phyloP scores from a whole-genome alignment of 108 stramenopile species.

The Discostella stelligeroides region DNA sequence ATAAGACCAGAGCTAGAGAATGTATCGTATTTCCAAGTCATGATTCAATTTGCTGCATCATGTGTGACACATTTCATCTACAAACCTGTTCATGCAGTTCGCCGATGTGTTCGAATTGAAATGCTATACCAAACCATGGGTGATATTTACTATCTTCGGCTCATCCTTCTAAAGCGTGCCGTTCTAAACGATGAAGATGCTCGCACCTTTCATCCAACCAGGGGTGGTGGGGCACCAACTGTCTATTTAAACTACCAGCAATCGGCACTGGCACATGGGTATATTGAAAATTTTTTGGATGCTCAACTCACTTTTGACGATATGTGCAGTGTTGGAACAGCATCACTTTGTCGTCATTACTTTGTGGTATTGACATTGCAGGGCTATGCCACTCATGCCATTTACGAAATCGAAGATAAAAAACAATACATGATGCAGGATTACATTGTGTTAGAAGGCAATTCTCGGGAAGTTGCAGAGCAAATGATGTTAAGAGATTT shows the following conservation, averaged over 20 bases:
- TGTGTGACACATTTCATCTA: no score
- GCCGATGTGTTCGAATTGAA: neutral
- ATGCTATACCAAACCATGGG: neutral
- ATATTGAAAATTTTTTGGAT: neutral
- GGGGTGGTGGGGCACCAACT: no score
- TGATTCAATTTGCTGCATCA: no score
- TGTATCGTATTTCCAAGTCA: no score
- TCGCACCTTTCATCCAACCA: neutral
- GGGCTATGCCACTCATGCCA: slow-evolving; percentile 7
- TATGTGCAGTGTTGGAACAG: neutral
- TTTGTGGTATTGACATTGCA: neutral
- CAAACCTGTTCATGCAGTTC: neutral
- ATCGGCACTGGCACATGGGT: no score
- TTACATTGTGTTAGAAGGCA: neutral
- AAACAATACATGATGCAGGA: neutral
- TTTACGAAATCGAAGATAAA: neutral
- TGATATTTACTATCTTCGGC: neutral
- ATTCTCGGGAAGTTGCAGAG: neutral
- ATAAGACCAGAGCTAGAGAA: no score
- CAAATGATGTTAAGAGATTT: neutral
- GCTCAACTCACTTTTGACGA: neutral
- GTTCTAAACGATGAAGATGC: neutral
- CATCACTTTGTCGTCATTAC: neutral
- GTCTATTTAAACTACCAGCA: no score
- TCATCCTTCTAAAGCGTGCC: neutral